Evolutionary conservation across 106 monocot species (phyloP), one percentile per base, ranked within the genome.

Genomic region (Allium sativum): DNA sequence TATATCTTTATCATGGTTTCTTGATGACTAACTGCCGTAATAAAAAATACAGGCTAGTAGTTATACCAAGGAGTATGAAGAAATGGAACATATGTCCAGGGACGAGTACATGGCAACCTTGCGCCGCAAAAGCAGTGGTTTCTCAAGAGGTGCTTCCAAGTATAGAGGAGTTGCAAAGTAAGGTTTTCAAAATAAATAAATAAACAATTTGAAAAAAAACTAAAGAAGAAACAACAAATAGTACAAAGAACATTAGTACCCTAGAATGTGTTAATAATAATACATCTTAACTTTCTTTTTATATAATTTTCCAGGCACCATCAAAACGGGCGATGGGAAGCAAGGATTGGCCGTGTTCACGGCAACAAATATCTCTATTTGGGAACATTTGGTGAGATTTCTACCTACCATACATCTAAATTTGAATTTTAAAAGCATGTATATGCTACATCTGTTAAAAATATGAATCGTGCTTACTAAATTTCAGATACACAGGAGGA

Each of bases 301-400:
- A 31, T 31, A 31, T 31, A 5, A 31, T 31, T 31, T 55, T 54
- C 6, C 19, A 92, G 92, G 66, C 92, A 92, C 56, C 87, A 92
- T 18, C 92, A 87, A 53, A 92, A 92, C 56, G 92, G 87, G 21
- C 69, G 87, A 69, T 92, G 92, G 92, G 92, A 92, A 61, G 92
- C 92, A 2, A 59, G 92, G 64, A 87, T 92, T 55, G 92, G 92
- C 10, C 48, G 92, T 10, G 87, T 92, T 7, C 71, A 75, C 1
- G 92, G 87, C 54, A 92, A 92, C 73, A 92, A 87, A 45, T 92
- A 92, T 31, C 73, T 92, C 16, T 92, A 92, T 40, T 70, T 92
- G 21, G 92, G 92, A 60, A 92, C 92, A 6, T 92, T 75, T 46
- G 72, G 87, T 92, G 76, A 42, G 19, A 44, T 17, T 9, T 58